Base-by-base conservation (phyloP, 2,329 filamentous ascomycete species). In the Didymella pomorum region DNA sequence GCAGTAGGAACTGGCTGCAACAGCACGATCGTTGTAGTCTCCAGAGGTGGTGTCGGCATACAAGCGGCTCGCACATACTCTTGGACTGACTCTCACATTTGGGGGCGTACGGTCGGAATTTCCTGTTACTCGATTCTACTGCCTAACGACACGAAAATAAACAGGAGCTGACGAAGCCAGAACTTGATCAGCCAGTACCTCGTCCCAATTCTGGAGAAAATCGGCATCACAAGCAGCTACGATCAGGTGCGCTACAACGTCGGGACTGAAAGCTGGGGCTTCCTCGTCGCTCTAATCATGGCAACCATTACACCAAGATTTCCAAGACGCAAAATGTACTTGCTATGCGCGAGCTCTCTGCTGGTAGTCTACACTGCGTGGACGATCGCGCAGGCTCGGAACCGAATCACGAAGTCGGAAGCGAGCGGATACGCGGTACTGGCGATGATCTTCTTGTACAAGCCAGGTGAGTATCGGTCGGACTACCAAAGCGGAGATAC, bases 101-200 rank as follows among this genome's bases (percentile, higher is more conserved):
- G 3, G 6, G 29, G 12, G 29, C 29, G 9, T 11, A 31, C 3
- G 3, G 29, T 10, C 9, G 29, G 29, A 4, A 7, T 31, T 4
- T 31, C 29, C 25, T 26, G 8, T 26, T 26, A 26, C 25, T 26
- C 8, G 25, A 26, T 26, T 29, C 28, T 29, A 14, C 3, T 6
- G 14, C 31, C 31, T 16, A n/a, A 11, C 4, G 12, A 16, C 31
- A 16, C 3, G 11, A 14, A 6, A 14, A 16, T 16, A 16, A 5
- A 33, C 33, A 18, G 35, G 18, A 41, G 11, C 37, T 41, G 20
- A 41, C 37, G 20, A 41, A 23, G 11, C 23, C 89, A 89, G 68
- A 87, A 71, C 3, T 77, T 89, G 2, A 85, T 89, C 70, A 85
- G 58, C 59, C 88, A 89, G 72, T 89, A 89, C 71, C 85, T 88